These are phyloP conservation scores for Aureobasidium sp. DNA, from an alignment of 2,329 filamentous ascomycete genomes.

Conservation along the genomic window DNA sequence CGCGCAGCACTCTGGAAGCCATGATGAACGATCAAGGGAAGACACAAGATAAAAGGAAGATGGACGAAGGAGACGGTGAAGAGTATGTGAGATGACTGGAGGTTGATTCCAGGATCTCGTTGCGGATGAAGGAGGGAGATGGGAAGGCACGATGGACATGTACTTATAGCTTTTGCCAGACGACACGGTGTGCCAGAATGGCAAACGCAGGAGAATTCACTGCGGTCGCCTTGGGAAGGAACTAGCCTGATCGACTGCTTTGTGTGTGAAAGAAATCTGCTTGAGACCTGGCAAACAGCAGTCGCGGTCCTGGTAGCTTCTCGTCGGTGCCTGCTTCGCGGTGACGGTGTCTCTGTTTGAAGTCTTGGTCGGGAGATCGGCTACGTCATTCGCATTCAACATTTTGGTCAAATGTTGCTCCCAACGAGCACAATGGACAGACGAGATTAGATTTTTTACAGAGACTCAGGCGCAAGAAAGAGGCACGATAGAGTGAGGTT, in stretches of 20 bases:
- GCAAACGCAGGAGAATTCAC: neutral
- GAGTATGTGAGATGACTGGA: neutral
- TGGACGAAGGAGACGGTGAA: neutral
- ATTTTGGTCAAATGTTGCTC: neutral
- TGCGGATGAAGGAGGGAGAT: neutral
- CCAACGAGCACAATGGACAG: neutral
- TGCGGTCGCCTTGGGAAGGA: neutral
- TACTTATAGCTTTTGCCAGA: constrained; percentile 12
- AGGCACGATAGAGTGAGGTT: neutral
- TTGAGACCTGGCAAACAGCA: neutral
- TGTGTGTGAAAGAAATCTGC: neutral
- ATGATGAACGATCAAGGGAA: constrained; percentile 3
- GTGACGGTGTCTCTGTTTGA: constrained; percentile 9
- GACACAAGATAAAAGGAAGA: neutral
- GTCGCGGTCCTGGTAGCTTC: neutral
- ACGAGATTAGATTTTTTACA: neutral
- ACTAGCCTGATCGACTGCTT: neutral
- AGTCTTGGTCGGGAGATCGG: constrained; percentile 3
- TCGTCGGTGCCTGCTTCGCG: neutral
- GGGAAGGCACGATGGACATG: neutral
- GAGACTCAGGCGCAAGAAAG: neutral
- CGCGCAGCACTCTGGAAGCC: constrained; percentile 18
- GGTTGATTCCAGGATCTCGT: neutral
- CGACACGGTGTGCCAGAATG: neutral
- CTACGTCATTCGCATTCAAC: constrained; percentile 4